Conservation (phyloP, 116 monocot genomes). For the Iris pallida region DNA sequence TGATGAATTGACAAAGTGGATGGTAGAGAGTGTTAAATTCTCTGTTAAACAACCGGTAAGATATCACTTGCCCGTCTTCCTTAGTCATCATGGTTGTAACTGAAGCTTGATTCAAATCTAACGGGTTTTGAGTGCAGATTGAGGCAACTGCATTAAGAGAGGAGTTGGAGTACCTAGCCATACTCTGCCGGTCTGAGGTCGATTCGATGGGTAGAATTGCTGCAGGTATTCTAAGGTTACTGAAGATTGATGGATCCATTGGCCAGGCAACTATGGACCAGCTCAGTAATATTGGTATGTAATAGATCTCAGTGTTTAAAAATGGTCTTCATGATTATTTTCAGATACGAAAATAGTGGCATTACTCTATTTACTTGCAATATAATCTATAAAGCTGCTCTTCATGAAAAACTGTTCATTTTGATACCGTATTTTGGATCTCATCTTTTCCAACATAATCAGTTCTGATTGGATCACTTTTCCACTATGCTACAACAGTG, state of each 20-base stretch:
- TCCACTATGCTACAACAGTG: too few species aligned
- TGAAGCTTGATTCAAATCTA: slow-evolving; percentile 3
- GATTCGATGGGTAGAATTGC: slow-evolving; percentile 90
- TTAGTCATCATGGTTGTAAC: neutral
- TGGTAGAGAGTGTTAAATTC: slow-evolving; percentile 71
- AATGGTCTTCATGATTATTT: neutral
- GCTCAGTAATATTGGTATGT: slow-evolving; percentile 83
- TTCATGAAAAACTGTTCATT: too few species aligned
- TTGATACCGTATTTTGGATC: too few species aligned
- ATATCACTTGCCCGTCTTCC: neutral
- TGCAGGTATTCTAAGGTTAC: slow-evolving; percentile 69
- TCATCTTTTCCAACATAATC: too few species aligned
- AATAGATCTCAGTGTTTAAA: neutral
- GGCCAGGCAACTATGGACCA: slow-evolving; percentile 73
- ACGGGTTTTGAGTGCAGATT: slow-evolving; percentile 48
- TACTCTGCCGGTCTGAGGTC: slow-evolving; percentile 74
- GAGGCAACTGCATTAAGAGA: slow-evolving; percentile 84
- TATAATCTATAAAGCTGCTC: too few species aligned
- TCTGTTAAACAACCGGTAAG: slow-evolving; percentile 89
- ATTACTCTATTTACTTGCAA: too few species aligned
- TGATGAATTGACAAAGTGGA: slow-evolving; percentile 46
- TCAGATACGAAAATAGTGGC: too few species aligned
- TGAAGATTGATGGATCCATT: slow-evolving; percentile 85
- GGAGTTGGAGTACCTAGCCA: slow-evolving; percentile 71
- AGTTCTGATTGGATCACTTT: too few species aligned